A percentile compares a stretch with the other conserved stretches of the same genome.
phyloP scores from a whole-genome alignment of 441 rosid species.

The Gossypium lobatum region DNA sequence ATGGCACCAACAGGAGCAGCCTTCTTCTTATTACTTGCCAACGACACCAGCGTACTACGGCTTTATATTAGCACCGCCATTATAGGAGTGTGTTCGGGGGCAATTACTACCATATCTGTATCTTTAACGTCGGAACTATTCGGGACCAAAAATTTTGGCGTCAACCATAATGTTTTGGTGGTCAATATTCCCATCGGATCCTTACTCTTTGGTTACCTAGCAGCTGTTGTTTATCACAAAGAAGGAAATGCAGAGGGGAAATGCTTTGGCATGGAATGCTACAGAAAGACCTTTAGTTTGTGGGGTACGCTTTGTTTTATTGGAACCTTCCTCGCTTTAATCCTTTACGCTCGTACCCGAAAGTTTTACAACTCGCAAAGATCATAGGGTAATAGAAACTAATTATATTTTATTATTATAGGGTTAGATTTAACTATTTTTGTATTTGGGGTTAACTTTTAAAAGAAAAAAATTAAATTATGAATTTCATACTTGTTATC shows the following conservation, averaged over 20 bases:
- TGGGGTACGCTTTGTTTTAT: slow-evolving; percentile 63
- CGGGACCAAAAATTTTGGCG: slow-evolving; percentile 52
- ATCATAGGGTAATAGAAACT: background rate
- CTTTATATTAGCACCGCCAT: slow-evolving; percentile 67
- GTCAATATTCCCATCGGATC: slow-evolving; percentile 79
- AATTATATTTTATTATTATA: background rate
- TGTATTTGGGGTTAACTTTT: no score
- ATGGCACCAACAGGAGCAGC: slow-evolving; percentile 63
- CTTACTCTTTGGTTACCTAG: slow-evolving; percentile 55
- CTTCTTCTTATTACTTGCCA: slow-evolving; percentile 56
- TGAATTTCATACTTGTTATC: no score
- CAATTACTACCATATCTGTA: slow-evolving; percentile 63
- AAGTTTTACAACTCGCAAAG: slow-evolving; percentile 32
- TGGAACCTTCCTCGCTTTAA: slow-evolving; percentile 48
- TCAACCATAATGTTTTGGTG: slow-evolving; percentile 54
- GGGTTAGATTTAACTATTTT: no score
- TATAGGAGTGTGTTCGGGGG: slow-evolving; percentile 62
- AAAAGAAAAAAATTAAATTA: no score
- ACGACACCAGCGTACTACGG: slow-evolving; percentile 19
- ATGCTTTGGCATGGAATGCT: slow-evolving; percentile 65
- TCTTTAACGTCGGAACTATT: slow-evolving; percentile 68
- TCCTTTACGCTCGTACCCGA: slow-evolving; percentile 45
- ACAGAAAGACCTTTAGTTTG: slow-evolving; percentile 45
- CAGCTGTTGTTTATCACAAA: slow-evolving; percentile 55
- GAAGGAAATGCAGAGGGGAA: slow-evolving; percentile 30